These are phyloP conservation scores for Penicillium sp. DNA, from an alignment of 2,329 filamentous ascomycete species.

Conservation along the genomic window DNA sequence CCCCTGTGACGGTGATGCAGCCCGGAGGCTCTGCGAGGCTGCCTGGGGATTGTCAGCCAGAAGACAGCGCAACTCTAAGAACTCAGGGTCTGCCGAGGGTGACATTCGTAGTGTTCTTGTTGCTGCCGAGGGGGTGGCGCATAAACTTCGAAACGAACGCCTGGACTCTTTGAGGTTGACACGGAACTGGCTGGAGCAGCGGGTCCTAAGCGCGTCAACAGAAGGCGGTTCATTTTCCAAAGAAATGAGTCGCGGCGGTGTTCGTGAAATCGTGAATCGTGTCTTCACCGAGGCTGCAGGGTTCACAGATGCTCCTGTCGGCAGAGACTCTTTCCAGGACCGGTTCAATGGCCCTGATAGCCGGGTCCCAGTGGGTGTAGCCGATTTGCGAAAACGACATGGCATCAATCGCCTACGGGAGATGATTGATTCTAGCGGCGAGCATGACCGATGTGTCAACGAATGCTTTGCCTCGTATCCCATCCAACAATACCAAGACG, in stretches of 20 bases:
- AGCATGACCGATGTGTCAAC: constrained; percentile 62
- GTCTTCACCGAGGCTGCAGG: constrained; percentile 67
- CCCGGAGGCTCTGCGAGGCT: constrained; percentile 68
- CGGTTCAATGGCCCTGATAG: constrained; percentile 28
- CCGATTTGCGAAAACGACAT: constrained; percentile 60
- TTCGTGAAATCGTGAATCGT: constrained; percentile 65
- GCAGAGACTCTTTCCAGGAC: constrained; percentile 39
- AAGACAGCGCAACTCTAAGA: constrained; percentile 52
- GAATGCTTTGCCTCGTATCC: constrained; percentile 87
- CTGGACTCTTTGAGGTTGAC: constrained; percentile 49
- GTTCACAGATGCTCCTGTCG: constrained; percentile 50
- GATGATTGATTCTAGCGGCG: constrained; percentile 63
- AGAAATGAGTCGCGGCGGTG: constrained; percentile 63
- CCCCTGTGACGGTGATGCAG: constrained; percentile 82
- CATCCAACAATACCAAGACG: constrained; percentile 86
- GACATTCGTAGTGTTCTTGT: constrained; percentile 67
- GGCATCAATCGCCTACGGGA: constrained; percentile 61
- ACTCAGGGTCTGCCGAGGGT: constrained; percentile 47
- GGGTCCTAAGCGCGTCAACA: constrained; percentile 55
- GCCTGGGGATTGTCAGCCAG: constrained; percentile 64
- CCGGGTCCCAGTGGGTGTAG: constrained; percentile 53
- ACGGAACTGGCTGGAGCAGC: constrained; percentile 61
- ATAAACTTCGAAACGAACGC: constrained; percentile 54
- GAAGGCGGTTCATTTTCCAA: constrained; percentile 56
- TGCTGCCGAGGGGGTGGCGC: constrained; percentile 65